These are phyloP conservation scores for Corynespora cassiicola DNA, from an alignment of 2,329 filamentous ascomycete genomes.

Conservation along the genomic window DNA sequence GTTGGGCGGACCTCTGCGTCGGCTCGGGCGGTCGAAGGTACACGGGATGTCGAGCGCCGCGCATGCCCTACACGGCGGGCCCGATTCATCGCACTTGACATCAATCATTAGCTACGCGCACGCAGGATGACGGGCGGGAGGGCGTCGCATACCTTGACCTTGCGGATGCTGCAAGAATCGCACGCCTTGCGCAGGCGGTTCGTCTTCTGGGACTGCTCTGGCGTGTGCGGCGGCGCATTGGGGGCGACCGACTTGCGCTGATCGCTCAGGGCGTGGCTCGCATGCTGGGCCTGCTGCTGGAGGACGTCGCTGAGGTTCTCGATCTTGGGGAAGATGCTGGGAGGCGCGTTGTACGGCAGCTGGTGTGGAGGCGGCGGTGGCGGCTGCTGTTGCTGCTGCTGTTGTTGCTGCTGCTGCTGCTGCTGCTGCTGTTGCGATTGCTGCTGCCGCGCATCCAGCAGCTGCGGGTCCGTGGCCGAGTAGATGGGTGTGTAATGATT, in stretches of 20 bases:
- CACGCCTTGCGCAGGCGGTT: slow-evolving; percentile 49
- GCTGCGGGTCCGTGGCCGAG: slow-evolving; percentile 24
- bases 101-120: slow-evolving; percentile 13
- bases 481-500: slow-evolving; percentile 44
- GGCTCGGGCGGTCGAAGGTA: slow-evolving; percentile 69
- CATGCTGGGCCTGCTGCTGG: slow-evolving; percentile 45
- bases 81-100: slow-evolving; percentile 67
- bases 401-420: slow-evolving; percentile 14
- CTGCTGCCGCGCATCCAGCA: slow-evolving; percentile 16
- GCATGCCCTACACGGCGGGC: slow-evolving; percentile 71
- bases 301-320: slow-evolving; percentile 45
- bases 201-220: slow-evolving; percentile 34
- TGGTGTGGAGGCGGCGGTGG: too few relatives aligned
- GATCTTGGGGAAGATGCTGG: slow-evolving; percentile 40
- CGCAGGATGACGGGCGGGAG: not conserved
- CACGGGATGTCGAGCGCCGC: slow-evolving; percentile 70
- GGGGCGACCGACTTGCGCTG: slow-evolving; percentile 22
- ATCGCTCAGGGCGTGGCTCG: slow-evolving; percentile 40
- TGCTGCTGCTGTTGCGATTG: slow-evolving; percentile 8
- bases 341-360: slow-evolving; percentile 25
- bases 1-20: slow-evolving; percentile 70
- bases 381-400: slow-evolving; percentile 19
- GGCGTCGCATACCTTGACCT: slow-evolving; percentile 42
- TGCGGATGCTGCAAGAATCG: slow-evolving; percentile 51
- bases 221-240: slow-evolving; percentile 13